Evolutionary conservation across 768 basidiomycete species (phyloP), one percentile per base, ranked within the genome.

Genomic region (Lentinus brumalis): DNA sequence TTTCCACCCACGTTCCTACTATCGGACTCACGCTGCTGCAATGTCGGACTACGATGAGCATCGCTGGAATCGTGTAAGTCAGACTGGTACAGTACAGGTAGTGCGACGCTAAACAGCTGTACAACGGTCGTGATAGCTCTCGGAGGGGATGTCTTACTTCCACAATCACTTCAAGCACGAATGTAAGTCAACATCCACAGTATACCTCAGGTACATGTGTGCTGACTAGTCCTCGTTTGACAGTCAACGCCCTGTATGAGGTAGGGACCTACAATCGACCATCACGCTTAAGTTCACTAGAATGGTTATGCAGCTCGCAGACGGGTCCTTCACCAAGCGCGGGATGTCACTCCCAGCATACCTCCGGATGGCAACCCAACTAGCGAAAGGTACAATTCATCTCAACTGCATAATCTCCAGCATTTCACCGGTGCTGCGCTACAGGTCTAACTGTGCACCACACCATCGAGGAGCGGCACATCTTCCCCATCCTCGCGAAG

Each of bases 371-470:
- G 78, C 78, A 0, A 65, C 70, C 30, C 66, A 74, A 2, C 69
- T 85, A 39, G 76, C 75, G 30, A 70, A 76, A 57, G 78, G 84
- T 85, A 62, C 29, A 73, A 55, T 18, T 41, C 32, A 29, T 32
- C 30, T 21, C 32, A 11, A 49, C 21, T 29, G 21, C 8, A 12
- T 3, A 18, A n/a, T 9, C 9, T 26, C 21, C 11, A 35, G 35
- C 35, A 11, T 15, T n/a, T 39, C 11, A 55, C 40, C 9, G 31
- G n/a, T 11, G 14, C 15, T n/a, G 29, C 31, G 12, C 11, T 32
- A 8, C 67, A 86, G 85, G 83, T 57, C 70, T 86, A 46, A 82
- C 78, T 1, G 73, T 77, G 63, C 85, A 86, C 64, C 85, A 86
- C 66, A 81, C 78, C 11, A 81, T 83, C 59, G 84, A 85, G 63